These are phyloP conservation scores for Aspergillus avenaceus DNA, from an alignment of 495 filamentous ascomycete species.

Conservation along the genomic window DNA sequence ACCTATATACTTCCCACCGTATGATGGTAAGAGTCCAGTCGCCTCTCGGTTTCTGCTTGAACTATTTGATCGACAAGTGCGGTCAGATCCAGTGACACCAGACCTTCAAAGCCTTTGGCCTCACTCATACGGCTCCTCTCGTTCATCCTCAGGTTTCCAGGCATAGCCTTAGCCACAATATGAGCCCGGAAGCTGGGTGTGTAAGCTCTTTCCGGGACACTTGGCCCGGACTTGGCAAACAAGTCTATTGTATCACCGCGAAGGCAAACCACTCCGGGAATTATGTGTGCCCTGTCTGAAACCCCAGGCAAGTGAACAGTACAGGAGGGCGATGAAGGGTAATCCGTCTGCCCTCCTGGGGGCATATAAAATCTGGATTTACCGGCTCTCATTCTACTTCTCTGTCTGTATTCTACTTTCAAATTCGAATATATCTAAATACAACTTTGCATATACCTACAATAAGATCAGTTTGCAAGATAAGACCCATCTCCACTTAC, in stretches of 20 bases:
- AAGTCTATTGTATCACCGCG: not conserved
- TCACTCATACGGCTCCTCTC: not conserved
- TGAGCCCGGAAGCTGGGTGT: not conserved
- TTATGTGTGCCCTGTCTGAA: no score
- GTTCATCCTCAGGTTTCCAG: not conserved
- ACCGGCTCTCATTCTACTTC: no score
- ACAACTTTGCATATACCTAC: not conserved
- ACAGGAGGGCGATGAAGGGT: no score
- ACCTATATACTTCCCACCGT: not conserved
- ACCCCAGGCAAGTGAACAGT: no score
- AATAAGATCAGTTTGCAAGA: not conserved
- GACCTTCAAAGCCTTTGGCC: not conserved
- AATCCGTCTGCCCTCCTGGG: no score
- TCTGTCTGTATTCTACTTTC: no score
- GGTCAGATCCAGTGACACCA: not conserved
- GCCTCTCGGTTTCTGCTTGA: not conserved
- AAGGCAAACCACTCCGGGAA: no score
- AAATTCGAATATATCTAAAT: no score
- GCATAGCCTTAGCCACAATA: not conserved
- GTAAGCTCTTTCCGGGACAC: not conserved
- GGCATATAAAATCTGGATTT: no score
- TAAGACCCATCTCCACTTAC: not conserved
- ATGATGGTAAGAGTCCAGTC: not conserved
- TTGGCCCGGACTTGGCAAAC: not conserved
- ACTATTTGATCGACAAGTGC: no score